These are phyloP conservation scores for Monotropa hypopitys DNA, from an alignment of 179 eudicot genomes.

Conservation along the genomic window DNA sequence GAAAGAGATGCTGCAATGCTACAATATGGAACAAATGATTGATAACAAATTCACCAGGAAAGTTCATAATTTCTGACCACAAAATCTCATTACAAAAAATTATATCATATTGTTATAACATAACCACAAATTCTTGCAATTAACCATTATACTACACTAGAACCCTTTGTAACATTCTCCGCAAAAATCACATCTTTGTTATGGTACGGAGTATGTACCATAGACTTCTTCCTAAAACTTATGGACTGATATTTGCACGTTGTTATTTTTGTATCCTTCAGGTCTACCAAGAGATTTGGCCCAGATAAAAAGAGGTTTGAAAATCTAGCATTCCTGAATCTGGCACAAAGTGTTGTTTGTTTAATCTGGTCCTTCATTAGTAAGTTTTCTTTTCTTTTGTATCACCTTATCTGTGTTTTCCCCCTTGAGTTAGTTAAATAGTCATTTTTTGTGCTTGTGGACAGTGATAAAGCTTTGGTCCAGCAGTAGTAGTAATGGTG, in stretches of 20 bases:
- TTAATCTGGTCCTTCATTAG: constrained; percentile 83
- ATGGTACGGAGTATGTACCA: too few relatives aligned
- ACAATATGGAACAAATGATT: too few relatives aligned
- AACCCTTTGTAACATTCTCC: too few relatives aligned
- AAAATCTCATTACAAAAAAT: neutral
- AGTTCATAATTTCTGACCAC: neutral
- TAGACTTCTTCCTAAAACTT: neutral
- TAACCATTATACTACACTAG: too few relatives aligned
- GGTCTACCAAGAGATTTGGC: constrained; percentile 91
- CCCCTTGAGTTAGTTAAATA: neutral
- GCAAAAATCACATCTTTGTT: too few relatives aligned
- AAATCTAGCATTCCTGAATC: constrained; percentile 75
- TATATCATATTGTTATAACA: too few relatives aligned
- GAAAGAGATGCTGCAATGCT: too few relatives aligned
- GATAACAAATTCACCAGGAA: too few relatives aligned
- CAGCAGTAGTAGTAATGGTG: constrained; percentile 50
- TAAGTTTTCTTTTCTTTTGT: constrained; percentile 23
- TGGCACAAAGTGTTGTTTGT: constrained; percentile 87
- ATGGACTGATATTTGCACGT: neutral
- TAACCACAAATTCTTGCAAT: too few relatives aligned
- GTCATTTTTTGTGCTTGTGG: neutral
- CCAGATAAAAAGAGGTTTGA: constrained; percentile 75
- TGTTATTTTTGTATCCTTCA: constrained; percentile 10
- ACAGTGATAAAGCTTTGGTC: constrained; percentile 77
- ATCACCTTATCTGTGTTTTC: neutral